These are phyloP conservation scores for Pulveroboletus ravenelii DNA, from an alignment of 768 basidiomycete genomes.

Conservation along the genomic window DNA sequence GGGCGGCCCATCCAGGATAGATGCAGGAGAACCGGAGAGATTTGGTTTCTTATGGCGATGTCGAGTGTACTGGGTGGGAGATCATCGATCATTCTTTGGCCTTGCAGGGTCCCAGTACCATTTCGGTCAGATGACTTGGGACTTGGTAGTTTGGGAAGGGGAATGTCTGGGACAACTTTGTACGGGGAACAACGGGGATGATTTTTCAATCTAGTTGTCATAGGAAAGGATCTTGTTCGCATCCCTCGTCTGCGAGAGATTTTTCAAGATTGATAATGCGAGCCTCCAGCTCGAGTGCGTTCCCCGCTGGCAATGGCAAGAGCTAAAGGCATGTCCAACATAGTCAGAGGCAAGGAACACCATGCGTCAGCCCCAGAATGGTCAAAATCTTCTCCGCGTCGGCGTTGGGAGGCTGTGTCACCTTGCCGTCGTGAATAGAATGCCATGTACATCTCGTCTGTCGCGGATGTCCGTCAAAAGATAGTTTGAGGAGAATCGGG, in stretches of 20 bases:
- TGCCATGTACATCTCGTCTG: slow-evolving; percentile 70
- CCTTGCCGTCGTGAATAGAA: slow-evolving; percentile 34
- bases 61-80: slow-evolving; percentile 70
- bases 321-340: slow-evolving; percentile 43
- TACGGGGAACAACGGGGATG: slow-evolving; percentile 11
- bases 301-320: slow-evolving; percentile 44
- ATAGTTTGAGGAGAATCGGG: slow-evolving; percentile 62
- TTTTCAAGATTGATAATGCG: slow-evolving; percentile 42
- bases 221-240: slow-evolving; percentile 49
- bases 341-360: slow-evolving; percentile 44
- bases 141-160: too few species aligned
- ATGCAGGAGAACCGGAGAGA: slow-evolving; percentile 79
- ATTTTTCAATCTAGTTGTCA: too few species aligned
- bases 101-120: slow-evolving; percentile 93
- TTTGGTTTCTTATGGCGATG: slow-evolving; percentile 75
- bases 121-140: slow-evolving; percentile 81
- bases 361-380: slow-evolving; percentile 46
- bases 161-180: neutral
- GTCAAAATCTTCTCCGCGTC: slow-evolving; percentile 38
- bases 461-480: slow-evolving; percentile 56
- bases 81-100: slow-evolving; percentile 67
- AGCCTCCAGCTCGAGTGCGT: slow-evolving; percentile 31
- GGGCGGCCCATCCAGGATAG: slow-evolving; percentile 88
- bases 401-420: slow-evolving; percentile 43
- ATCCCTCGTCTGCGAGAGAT: slow-evolving; percentile 23